These are phyloP conservation scores for Heliamphora exappendiculata DNA, from an alignment of 148 eudicot genomes.

Conservation along the genomic window DNA sequence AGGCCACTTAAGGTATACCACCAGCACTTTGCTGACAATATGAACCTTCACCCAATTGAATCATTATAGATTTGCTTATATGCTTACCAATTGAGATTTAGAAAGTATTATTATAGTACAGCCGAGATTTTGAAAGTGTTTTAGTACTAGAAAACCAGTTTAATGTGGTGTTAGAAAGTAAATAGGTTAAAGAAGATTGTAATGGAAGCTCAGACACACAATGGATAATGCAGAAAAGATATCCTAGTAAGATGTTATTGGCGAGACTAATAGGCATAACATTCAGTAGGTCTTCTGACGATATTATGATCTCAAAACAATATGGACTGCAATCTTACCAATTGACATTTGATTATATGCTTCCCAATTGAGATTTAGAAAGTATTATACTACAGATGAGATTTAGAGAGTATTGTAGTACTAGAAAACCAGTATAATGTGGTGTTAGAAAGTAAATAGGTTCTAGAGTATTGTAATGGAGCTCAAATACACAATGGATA, in stretches of 20 bases:
- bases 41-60: slow-evolving; percentile 1
- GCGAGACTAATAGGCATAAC: not conserved
- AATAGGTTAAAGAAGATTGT: not conserved
- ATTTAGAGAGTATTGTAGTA: not conserved
- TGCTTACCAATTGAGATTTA: not conserved
- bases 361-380: no score
- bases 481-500: not conserved
- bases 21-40: slow-evolving; percentile 8
- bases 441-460: not conserved
- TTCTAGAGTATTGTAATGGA: not conserved
- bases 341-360: no score
- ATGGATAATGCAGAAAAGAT: not conserved
- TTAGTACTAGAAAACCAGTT: not conserved
- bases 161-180: not conserved
- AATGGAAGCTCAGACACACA: not conserved
- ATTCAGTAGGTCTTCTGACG: not conserved
- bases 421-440: not conserved
- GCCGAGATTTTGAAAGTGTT: no score
- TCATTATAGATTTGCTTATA: not conserved
- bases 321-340: not conserved
- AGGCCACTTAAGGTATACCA: slow-evolving; percentile 86
- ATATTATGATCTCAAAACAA: not conserved
- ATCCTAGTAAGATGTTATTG: not conserved
- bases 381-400: no score
- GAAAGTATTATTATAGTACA: no score